These are phyloP conservation scores for Ascoidea asiatica DNA, from an alignment of 805 yeast species.

Conservation along the genomic window DNA sequence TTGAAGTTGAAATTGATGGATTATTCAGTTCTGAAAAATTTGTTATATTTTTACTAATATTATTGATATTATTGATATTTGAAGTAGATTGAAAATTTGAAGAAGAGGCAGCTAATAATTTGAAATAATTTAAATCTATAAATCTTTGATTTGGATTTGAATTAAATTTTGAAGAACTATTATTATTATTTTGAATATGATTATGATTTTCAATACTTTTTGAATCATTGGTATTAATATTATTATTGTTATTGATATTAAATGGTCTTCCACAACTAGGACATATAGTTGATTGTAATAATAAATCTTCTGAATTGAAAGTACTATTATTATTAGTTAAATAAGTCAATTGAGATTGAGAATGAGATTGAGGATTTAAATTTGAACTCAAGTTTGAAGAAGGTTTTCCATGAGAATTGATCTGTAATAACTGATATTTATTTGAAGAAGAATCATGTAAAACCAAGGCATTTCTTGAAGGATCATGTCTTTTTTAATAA, in stretches of 20 bases:
- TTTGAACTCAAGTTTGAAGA: not conserved
- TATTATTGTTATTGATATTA: not conserved
- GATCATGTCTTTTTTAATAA: constrained; percentile 11
- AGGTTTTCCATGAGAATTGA: not conserved
- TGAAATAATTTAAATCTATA: constrained; percentile 8
- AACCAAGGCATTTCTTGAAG: constrained; percentile 8
- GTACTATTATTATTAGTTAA: too few species aligned
- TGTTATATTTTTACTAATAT: too few species aligned
- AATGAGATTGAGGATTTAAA: not conserved
- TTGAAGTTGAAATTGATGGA: too few species aligned
- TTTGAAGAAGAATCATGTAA: constrained; percentile 8
- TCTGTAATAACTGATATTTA: constrained; percentile 7
- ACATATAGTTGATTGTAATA: not conserved
- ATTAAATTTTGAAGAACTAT: constrained; percentile 1
- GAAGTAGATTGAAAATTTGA: not conserved
- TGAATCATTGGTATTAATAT: not conserved
- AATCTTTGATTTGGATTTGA: not conserved
- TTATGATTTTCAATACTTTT: not conserved
- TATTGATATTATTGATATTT: not conserved
- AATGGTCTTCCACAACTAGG: not conserved
- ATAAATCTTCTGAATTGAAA: not conserved
- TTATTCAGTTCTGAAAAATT: too few species aligned
- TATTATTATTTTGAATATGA: not conserved
- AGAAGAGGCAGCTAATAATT: constrained; percentile 5
- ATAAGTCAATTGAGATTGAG: not conserved